Conservation (phyloP, 176 grass and related monocot genomes). For the Zoysia pacifica region DNA sequence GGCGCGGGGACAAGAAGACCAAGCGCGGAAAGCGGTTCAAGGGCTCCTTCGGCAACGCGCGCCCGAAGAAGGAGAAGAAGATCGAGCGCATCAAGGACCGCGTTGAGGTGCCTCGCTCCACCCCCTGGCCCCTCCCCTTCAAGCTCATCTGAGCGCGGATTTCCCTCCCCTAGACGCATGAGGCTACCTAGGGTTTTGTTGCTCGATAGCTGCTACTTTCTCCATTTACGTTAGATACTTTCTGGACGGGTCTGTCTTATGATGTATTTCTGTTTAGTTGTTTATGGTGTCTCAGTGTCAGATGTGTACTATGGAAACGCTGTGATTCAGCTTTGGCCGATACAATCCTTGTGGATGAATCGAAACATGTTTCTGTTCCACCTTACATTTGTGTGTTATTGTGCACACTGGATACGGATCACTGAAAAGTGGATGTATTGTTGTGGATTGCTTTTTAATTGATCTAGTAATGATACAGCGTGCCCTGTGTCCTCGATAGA, state of each 20-base stretch:
- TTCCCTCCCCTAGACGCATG: conserved; percentile 1
- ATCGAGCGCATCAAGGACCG: conserved; percentile 98
- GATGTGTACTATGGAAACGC: conserved; percentile 24
- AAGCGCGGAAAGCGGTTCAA: conserved; percentile 90
- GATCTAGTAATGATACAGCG: not conserved
- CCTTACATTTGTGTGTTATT: not conserved
- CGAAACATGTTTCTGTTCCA: conserved; percentile 27
- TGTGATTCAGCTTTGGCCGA: conserved; percentile 26
- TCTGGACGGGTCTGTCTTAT: not conserved
- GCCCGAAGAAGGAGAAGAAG: conserved; percentile 85
- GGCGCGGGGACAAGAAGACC: not conserved
- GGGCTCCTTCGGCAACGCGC: conserved; percentile 86
- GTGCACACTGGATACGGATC: conserved; percentile 15
- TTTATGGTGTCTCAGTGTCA: conserved; percentile 6
- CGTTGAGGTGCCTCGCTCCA: conserved; percentile 92
- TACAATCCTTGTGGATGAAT: conserved; percentile 28
- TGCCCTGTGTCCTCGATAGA: not conserved
- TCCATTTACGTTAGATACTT: conserved; percentile 26
- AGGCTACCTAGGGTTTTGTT: conserved; percentile 52
- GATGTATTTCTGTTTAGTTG: not conserved
- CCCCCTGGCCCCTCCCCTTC: conserved; percentile 95
- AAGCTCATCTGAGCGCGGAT: conserved; percentile 69
- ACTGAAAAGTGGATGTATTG: conserved; percentile 12
- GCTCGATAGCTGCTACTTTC: conserved; percentile 7
- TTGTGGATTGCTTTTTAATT: not conserved